These are phyloP conservation scores for Podaxis carcinomalis DNA, from an alignment of 768 basidiomycete species.

Conservation along the genomic window DNA sequence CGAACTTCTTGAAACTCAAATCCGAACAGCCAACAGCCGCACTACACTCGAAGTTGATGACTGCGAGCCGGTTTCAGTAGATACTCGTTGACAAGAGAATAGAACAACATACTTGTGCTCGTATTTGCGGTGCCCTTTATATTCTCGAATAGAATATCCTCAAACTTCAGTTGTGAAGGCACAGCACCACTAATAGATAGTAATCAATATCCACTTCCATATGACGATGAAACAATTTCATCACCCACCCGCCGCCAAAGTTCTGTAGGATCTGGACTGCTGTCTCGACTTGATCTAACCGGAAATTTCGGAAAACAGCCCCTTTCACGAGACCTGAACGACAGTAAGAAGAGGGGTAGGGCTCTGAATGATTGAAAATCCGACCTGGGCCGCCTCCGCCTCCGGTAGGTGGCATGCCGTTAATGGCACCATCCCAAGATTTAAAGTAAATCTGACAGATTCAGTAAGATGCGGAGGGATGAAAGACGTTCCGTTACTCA, in stretches of 20 bases:
- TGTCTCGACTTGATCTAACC: conserved; percentile 40
- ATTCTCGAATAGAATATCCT: conserved; percentile 39
- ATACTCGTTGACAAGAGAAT: neutral
- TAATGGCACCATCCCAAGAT: conserved; percentile 47
- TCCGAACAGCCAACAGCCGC: conserved; percentile 40
- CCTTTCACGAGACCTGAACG: conserved; percentile 39
- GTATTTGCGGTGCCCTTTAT: conserved; percentile 45
- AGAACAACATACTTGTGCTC: conserved; percentile 21
- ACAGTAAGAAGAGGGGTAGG: neutral
- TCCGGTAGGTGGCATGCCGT: conserved; percentile 50
- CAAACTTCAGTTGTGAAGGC: conserved; percentile 45
- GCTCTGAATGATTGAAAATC: conserved; percentile 1
- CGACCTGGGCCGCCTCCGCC: conserved; percentile 51
- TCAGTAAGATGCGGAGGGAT: neutral
- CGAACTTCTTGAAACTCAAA: conserved; percentile 37
- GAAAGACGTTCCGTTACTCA: conserved; percentile 18
- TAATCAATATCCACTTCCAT: neutral
- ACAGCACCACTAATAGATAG: conserved; percentile 36
- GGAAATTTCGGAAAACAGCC: conserved; percentile 36
- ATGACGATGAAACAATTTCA: neutral
- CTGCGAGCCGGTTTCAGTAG: conserved; percentile 19
- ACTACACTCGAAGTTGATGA: conserved; percentile 49
- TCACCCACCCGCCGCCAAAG: conserved; percentile 30
- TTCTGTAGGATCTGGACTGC: conserved; percentile 50
- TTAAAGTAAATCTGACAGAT: conserved; percentile 47